Evolutionary conservation across 768 basidiomycete genomes (phyloP).

Genomic region (Podaxis rugospora): DNA sequence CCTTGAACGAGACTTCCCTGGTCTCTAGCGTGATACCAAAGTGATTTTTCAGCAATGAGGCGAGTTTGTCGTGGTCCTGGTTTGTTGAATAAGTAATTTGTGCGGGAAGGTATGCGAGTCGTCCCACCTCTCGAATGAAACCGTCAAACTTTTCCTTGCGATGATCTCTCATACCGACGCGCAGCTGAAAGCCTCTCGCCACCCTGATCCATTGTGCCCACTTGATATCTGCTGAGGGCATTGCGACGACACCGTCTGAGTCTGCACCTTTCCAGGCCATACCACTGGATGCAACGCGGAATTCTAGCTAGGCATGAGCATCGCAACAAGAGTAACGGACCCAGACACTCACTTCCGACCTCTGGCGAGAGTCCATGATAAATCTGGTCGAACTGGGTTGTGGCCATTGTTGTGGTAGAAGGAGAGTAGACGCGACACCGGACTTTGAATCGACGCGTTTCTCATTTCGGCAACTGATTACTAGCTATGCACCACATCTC

Average conservation of each 20-base stretch:
- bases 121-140: constrained; percentile 79
- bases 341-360: constrained; percentile 73
- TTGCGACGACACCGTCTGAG: constrained; percentile 53
- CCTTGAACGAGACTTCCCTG: constrained; percentile 84
- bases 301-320: constrained; percentile 39
- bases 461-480: constrained; percentile 10
- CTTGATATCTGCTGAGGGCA: constrained; percentile 72
- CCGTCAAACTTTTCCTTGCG: constrained; percentile 88
- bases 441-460: constrained; percentile 39
- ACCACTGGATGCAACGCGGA: constrained; percentile 85
- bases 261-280: constrained; percentile 93
- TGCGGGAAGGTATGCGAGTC: neutral
- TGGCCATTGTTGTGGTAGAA: constrained; percentile 43
- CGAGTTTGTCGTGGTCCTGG: constrained; percentile 89
- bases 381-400: constrained; percentile 78
- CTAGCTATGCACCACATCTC: constrained; percentile 10
- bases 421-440: constrained; percentile 35
- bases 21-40: constrained; percentile 83
- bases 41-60: constrained; percentile 77
- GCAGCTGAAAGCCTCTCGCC: constrained; percentile 87
- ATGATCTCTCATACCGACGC: constrained; percentile 76
- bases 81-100: neutral
- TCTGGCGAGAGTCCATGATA: constrained; percentile 71
- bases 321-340: neutral
- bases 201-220: constrained; percentile 91